phyloP scores from a whole-genome alignment of 768 basidiomycete genomes.

The Agaricus subrufescens region DNA sequence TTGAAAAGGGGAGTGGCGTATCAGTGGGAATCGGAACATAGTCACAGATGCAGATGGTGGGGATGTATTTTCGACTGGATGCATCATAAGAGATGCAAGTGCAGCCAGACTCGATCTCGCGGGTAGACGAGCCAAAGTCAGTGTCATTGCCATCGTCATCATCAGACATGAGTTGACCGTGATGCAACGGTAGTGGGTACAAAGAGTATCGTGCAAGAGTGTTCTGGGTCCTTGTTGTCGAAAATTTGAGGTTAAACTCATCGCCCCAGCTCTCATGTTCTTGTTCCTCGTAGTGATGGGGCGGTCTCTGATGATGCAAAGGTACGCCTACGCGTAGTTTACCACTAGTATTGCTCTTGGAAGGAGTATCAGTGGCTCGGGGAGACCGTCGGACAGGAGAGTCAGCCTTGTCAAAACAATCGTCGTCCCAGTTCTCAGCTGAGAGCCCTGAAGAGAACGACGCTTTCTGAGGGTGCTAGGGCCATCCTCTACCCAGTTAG shows the following conservation, averaged over 20 bases:
- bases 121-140: constrained; percentile 44
- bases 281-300: constrained; percentile 1
- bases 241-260: constrained; percentile 41
- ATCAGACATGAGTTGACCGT: constrained; percentile 1
- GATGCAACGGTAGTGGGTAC: background rate
- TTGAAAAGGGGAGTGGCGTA: constrained; percentile 8
- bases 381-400: constrained; percentile 22
- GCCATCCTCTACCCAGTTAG: constrained; percentile 10
- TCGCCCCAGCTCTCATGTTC: constrained; percentile 60
- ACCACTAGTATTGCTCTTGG: background rate
- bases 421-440: constrained; percentile 59
- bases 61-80: constrained; percentile 43
- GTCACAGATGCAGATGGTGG: constrained; percentile 51
- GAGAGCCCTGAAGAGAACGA: background rate
- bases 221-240: constrained; percentile 2
- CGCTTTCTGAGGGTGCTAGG: constrained; percentile 21
- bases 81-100: constrained; percentile 77
- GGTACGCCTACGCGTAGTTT: constrained; percentile 3
- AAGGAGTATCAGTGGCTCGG: constrained; percentile 1
- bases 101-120: constrained; percentile 78
- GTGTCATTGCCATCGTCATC: constrained; percentile 29
- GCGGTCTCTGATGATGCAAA: background rate
- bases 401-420: constrained; percentile 53
- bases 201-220: background rate
- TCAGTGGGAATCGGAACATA: constrained; percentile 1